These are phyloP conservation scores for Alternaria burnsii DNA, from an alignment of 2,329 filamentous ascomycete species.

Conservation along the genomic window DNA sequence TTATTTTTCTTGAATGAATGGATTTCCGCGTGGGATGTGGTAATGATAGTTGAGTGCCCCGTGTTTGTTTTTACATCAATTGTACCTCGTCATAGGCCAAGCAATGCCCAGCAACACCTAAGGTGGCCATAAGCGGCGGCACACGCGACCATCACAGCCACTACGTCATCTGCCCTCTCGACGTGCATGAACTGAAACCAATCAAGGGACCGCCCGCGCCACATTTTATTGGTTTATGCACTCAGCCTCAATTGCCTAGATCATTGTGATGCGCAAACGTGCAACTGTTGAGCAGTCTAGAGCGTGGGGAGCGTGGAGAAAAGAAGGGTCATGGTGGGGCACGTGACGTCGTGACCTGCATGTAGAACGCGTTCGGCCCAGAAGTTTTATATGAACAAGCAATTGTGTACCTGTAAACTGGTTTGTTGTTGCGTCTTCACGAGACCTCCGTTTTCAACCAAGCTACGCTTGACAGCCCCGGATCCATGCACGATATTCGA, in stretches of 20 bases:
- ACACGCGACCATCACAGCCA: constrained; percentile 21
- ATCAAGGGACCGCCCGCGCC: constrained; percentile 8
- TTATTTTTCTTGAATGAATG: not conserved
- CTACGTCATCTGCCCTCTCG: constrained; percentile 27
- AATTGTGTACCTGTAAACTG: not conserved
- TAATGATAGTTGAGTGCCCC: not conserved
- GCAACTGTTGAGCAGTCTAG: constrained; percentile 3
- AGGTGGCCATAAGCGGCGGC: constrained; percentile 14
- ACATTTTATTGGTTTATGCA: constrained; percentile 4
- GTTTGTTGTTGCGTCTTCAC: not conserved
- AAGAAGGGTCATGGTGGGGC: constrained; percentile 4
- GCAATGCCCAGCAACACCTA: constrained; percentile 14
- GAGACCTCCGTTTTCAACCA: not conserved
- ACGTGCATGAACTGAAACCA: constrained; percentile 11
- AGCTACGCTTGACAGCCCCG: not conserved
- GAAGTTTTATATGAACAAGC: not conserved
- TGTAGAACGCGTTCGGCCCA: not conserved
- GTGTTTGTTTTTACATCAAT: constrained; percentile 6
- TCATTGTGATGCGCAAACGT: not conserved
- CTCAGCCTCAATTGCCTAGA: constrained; percentile 19
- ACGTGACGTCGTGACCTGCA: constrained; percentile 10
- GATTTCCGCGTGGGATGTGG: not conserved
- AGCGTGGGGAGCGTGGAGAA: constrained; percentile 9
- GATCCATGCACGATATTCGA: not conserved
- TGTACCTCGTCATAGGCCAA: constrained; percentile 21